Base-by-base conservation (phyloP, 2,329 filamentous ascomycete genomes). In the Trichoderma sp. region DNA sequence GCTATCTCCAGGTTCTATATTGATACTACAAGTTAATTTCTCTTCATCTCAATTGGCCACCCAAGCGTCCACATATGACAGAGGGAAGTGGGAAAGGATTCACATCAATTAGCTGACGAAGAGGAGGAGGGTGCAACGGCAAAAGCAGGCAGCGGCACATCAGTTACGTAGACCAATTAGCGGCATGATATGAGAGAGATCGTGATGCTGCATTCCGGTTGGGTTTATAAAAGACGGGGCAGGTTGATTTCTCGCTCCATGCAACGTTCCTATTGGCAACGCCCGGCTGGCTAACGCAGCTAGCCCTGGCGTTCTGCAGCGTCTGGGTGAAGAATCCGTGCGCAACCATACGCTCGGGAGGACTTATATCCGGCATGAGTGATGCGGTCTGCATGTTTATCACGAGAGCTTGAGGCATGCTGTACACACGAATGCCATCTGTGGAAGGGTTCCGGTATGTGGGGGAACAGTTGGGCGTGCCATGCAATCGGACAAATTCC, bases 261-360 rank as follows among this genome's bases (percentile, higher is more conserved):
- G 25, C 45, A 29, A 25, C 34, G 32, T 53, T 52, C 45, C 59
- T 52, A 63, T 63, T 63, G 59, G 60, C 32, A 22, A 42, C 10
- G 48, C 6, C 32, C 15, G n/a, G 48, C 25, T 64, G 50, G 60
- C 60, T 54, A 64, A 64, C 25, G 60, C 25, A 39, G 48, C 48
- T 64, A 54, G 37, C n/a, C 60, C 50, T 50, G 8, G 34, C 48
- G 7, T 9, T 39, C 27, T 45, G 60, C 57, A 25, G 25, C n/a
- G 35, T 13, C 22, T 25, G 29, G 13, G 56, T n/a, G 50, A 54
- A 22, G 50, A 42, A 42, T 42, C n/a, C 35, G 60, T 45, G 60
- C 60, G 27, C 60, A 34, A 34, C 60, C 60, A 54, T 53, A 64
- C 50, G 60, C 35, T 54, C 50, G 60, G 50, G 34, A 64, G 10